These are phyloP conservation scores for Waltiozyma sp. DNA, from an alignment of 1,139 yeast species.

Conservation along the genomic window DNA sequence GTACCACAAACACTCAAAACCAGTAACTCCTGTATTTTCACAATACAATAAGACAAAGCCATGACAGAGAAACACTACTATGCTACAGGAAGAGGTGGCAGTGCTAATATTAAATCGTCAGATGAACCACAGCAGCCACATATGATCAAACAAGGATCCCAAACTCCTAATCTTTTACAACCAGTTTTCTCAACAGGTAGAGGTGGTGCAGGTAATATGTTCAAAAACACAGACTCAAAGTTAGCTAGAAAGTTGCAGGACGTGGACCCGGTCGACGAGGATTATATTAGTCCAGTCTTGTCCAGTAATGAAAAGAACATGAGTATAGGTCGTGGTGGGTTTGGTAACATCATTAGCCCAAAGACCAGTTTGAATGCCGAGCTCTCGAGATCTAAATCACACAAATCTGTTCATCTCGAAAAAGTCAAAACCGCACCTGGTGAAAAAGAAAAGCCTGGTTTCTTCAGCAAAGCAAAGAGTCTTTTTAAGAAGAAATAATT, in stretches of 20 bases:
- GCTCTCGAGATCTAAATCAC: conserved; percentile 11
- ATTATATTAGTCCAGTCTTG: conserved; percentile 15
- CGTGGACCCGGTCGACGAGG: conserved; percentile 34
- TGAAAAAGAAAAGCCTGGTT: conserved; percentile 11
- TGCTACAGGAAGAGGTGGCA: conserved; percentile 60
- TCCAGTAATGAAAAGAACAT: conserved; percentile 26
- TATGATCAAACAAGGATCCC: conserved; percentile 49
- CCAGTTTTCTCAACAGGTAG: conserved; percentile 63
- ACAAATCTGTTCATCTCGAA: not conserved
- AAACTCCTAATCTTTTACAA: conserved; percentile 49
- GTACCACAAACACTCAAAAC: too few species aligned
- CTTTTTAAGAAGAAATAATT: conserved; percentile 15
- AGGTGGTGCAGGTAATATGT: conserved; percentile 78
- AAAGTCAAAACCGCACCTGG: conserved; percentile 2
- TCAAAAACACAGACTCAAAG: conserved; percentile 49
- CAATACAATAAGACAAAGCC: not conserved
- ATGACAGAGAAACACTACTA: conserved; percentile 10
- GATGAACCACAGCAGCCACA: conserved; percentile 39
- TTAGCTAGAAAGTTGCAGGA: conserved; percentile 60
- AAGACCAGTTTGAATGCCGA: conserved; percentile 18
- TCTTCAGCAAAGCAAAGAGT: conserved; percentile 17
- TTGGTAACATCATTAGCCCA: conserved; percentile 30
- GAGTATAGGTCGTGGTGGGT: conserved; percentile 28
- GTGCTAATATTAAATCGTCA: conserved; percentile 53
- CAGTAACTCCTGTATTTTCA: not conserved